Conservation (phyloP, 257 asterid species). For the Petunia secreta region DNA sequence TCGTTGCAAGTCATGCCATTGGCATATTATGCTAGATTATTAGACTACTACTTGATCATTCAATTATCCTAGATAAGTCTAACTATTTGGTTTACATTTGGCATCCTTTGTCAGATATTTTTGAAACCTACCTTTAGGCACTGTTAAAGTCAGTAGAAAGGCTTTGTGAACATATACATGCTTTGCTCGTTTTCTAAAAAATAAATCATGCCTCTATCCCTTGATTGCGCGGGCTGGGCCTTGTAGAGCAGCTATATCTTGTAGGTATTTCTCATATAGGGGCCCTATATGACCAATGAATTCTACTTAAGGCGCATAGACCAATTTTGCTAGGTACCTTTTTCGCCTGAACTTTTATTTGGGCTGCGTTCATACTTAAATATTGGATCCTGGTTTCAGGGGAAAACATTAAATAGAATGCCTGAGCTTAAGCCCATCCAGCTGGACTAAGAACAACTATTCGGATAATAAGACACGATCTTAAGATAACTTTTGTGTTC, state of each 20-base stretch:
- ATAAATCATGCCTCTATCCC: neutral
- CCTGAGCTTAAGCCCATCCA: neutral
- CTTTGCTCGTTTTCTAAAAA: neutral
- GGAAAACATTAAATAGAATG: neutral
- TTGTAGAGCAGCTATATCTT: neutral
- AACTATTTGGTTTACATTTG: neutral
- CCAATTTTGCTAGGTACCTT: neutral
- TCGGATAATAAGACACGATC: neutral
- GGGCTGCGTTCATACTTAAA: neutral
- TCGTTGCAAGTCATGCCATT: slow-evolving; percentile 13
- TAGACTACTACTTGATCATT: neutral
- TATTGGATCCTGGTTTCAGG: neutral
- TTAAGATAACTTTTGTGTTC: neutral
- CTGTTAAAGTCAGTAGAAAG: neutral
- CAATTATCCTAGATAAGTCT: neutral
- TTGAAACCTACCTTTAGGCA: neutral
- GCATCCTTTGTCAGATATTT: neutral
- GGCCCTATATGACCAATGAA: neutral
- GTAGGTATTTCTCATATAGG: neutral
- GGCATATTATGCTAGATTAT: neutral
- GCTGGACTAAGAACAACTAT: neutral
- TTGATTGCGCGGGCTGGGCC: neutral
- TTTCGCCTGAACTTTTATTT: neutral
- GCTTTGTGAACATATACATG: neutral
- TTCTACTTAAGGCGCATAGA: neutral